Evolutionary conservation across 805 yeast species (phyloP).

Genomic region (Nakazawaea laoshanensis): DNA sequence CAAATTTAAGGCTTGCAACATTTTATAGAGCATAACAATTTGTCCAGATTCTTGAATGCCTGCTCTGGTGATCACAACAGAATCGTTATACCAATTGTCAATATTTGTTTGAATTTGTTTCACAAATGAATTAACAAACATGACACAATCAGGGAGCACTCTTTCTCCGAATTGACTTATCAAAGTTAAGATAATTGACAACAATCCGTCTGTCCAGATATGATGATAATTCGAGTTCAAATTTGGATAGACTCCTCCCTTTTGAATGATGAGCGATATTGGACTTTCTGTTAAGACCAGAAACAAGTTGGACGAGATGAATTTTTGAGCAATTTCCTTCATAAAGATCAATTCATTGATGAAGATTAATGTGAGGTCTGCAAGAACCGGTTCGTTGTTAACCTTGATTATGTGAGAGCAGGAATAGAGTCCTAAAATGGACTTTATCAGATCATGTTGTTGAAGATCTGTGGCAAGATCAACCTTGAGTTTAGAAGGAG

Average conservation of each 20-base stretch:
- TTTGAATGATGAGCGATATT: constrained; percentile 55
- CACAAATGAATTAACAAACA: constrained; percentile 53
- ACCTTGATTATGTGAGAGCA: constrained; percentile 54
- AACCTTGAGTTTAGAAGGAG: constrained; percentile 36
- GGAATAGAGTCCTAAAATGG: constrained; percentile 58
- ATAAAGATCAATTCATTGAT: constrained; percentile 60
- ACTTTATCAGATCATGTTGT: constrained; percentile 51
- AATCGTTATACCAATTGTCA: constrained; percentile 59
- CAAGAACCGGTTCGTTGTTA: constrained; percentile 59
- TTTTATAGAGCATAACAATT: constrained; percentile 53
- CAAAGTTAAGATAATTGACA: constrained; percentile 56
- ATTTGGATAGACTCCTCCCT: constrained; percentile 51
- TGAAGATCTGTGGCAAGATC: constrained; percentile 44
- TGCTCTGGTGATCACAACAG: constrained; percentile 38
- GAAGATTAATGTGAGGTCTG: constrained; percentile 61
- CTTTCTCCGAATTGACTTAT: constrained; percentile 56
- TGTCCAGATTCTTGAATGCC: constrained; percentile 60
- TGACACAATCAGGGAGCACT: constrained; percentile 54
- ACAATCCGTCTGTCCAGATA: constrained; percentile 81
- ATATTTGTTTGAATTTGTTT: constrained; percentile 60
- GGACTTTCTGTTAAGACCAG: constrained; percentile 67
- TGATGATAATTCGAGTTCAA: constrained; percentile 47
- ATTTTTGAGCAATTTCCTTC: constrained; percentile 55
- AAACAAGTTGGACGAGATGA: constrained; percentile 58
- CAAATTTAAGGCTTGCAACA: constrained; percentile 45